Conservation (phyloP, 768 basidiomycete species). For the Tylopilus balloui region DNA sequence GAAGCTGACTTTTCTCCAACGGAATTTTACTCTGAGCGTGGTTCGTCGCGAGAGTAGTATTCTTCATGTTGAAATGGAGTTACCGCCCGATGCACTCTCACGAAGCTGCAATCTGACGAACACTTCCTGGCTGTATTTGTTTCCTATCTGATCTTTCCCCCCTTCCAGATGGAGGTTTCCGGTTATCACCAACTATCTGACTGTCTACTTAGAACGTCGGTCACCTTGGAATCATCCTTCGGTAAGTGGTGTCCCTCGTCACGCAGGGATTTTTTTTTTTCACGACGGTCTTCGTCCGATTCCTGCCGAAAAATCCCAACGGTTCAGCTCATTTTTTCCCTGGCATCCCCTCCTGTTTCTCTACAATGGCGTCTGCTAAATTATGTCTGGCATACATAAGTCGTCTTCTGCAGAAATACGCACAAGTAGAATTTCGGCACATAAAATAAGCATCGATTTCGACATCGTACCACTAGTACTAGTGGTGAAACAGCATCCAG, state of each 20-base stretch:
- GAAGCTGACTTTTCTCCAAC: not conserved
- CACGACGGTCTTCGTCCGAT: slow-evolving; percentile 67
- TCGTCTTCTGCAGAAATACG: not conserved
- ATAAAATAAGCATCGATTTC: not conserved
- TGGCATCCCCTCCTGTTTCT: slow-evolving; percentile 71
- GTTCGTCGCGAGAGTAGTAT: not conserved
- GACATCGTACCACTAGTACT: not conserved
- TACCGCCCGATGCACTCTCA: slow-evolving; percentile 11
- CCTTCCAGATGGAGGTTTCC: not conserved
- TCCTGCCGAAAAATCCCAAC: slow-evolving; percentile 82
- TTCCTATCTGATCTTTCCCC: slow-evolving; percentile 9
- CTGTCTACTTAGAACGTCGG: not conserved
- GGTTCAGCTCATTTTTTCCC: slow-evolving; percentile 66
- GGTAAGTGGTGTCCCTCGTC: not conserved
- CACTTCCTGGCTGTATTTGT: slow-evolving; percentile 12
- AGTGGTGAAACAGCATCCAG: not conserved
- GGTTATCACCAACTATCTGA: slow-evolving; percentile 1
- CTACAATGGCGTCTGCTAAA: not conserved
- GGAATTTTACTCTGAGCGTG: not conserved
- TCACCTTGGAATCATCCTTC: not conserved
- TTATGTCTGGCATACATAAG: not conserved
- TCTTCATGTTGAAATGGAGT: slow-evolving; percentile 8
- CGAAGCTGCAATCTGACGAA: slow-evolving; percentile 9
- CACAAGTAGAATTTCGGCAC: not conserved
- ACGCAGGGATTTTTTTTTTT: slow-evolving; percentile 1